A percentile compares a stretch with the other conserved stretches of the same genome.
These are phyloP conservation scores for Balakata baccata DNA, from an alignment of 345 rosid genomes.

Conservation along the genomic window DNA sequence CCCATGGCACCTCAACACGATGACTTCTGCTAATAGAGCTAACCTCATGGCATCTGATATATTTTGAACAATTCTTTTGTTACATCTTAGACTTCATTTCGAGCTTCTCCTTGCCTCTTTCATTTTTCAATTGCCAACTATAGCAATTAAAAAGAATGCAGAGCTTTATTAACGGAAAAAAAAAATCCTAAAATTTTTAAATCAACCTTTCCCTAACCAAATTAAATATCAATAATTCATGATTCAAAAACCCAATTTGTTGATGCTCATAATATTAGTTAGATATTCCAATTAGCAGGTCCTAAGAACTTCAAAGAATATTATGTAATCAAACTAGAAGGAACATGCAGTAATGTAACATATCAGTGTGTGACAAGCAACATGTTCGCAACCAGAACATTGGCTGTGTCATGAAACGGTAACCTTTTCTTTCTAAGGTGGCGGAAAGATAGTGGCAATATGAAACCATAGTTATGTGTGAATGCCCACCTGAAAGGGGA, in stretches of 20 bases:
- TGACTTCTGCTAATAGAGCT: neutral
- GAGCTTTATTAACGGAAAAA: neutral
- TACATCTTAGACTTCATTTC: neutral
- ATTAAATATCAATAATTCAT: neutral
- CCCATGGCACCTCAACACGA: neutral
- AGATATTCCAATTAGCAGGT: neutral
- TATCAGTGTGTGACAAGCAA: neutral
- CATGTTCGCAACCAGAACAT: neutral
- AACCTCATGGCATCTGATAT: neutral
- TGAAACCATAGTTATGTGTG: neutral
- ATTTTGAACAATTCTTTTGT: neutral
- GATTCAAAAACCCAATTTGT: neutral
- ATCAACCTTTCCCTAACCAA: neutral
- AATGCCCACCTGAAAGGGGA: conserved; percentile 82
- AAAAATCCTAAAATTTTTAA: neutral
- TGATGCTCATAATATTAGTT: neutral
- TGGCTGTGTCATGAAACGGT: neutral
- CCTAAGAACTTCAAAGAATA: neutral
- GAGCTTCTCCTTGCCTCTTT: neutral
- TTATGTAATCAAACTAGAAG: neutral
- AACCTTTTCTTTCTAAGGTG: neutral
- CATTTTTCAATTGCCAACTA: neutral
- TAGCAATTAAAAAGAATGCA: neutral
- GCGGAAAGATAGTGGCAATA: neutral
- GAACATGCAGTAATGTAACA: neutral